phyloP scores from a whole-genome alignment of 192 early-diverging fungal genomes.

The Bifiguratus adelaidae region DNA sequence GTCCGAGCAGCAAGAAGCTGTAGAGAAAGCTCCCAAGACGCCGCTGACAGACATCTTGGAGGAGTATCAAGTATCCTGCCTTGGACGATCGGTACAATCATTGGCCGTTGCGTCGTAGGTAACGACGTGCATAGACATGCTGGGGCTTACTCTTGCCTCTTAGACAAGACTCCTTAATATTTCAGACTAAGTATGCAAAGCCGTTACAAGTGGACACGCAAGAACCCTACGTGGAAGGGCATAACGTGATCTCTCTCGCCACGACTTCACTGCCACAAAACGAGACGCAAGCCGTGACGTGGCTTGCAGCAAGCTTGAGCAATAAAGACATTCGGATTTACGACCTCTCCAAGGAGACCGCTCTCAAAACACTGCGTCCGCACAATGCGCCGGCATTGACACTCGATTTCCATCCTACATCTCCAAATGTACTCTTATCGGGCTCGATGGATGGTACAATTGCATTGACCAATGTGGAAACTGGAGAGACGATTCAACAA shows the following conservation, averaged over 20 bases:
- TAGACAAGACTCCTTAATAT: not conserved
- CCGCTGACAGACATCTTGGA: conserved; percentile 22
- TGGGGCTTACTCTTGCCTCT: not conserved
- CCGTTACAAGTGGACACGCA: conserved; percentile 24
- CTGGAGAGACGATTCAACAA: conserved; percentile 30
- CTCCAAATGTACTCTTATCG: conserved; percentile 31
- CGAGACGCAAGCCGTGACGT: conserved; percentile 13
- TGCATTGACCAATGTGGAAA: conserved; percentile 28
- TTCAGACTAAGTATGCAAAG: not conserved
- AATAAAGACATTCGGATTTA: conserved; percentile 52
- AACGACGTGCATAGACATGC: not conserved
- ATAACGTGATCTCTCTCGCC: conserved; percentile 19
- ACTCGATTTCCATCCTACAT: conserved; percentile 51
- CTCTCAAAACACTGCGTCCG: conserved; percentile 25
- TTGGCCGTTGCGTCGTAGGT: not conserved
- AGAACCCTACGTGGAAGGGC: conserved; percentile 14
- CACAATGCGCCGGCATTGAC: conserved; percentile 50
- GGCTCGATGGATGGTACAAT: conserved; percentile 40
- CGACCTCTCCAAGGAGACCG: conserved; percentile 22
- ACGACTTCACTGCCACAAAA: conserved; percentile 32
- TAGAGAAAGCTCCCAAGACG: conserved; percentile 18
- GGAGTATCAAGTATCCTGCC: conserved; percentile 13
- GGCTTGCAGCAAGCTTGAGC: conserved; percentile 38
- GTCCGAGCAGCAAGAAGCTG: conserved; percentile 27
- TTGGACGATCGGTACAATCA: conserved; percentile 1